These are phyloP conservation scores for Solanum paucissectum DNA, from an alignment of 257 asterid genomes.

Conservation along the genomic window DNA sequence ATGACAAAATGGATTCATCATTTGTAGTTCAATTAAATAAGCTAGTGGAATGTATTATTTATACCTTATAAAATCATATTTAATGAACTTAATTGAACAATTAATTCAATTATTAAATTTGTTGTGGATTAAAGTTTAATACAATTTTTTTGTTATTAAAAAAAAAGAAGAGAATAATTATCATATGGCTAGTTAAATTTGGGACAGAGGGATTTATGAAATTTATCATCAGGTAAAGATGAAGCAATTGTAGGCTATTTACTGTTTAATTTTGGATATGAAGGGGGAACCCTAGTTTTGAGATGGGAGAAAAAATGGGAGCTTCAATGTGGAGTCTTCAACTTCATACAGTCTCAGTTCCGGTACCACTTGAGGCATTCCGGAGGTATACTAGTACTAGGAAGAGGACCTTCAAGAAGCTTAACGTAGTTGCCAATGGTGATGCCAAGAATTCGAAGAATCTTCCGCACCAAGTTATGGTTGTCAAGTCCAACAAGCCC, in stretches of 20 bases:
- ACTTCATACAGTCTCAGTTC: constrained; percentile 4
- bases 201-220: background rate
- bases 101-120: background rate
- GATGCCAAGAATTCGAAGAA: background rate
- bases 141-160: too few species aligned
- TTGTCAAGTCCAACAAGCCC: constrained; percentile 9
- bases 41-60: background rate
- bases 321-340: constrained; percentile 11
- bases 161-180: background rate
- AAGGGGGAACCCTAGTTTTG: background rate
- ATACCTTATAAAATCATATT: background rate
- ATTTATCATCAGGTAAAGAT: background rate
- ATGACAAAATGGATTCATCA: background rate
- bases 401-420: background rate
- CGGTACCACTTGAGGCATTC: background rate
- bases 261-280: background rate
- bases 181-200: background rate
- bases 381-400: background rate
- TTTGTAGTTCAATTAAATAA: background rate
- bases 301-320: constrained; percentile 4
- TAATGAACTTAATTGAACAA: background rate
- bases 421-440: background rate
- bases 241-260: background rate
- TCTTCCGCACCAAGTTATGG: constrained; percentile 13
- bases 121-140: background rate